Evolutionary conservation across 2,329 filamentous ascomycete species (phyloP).

Genomic region (Cladosporium colombiae): DNA sequence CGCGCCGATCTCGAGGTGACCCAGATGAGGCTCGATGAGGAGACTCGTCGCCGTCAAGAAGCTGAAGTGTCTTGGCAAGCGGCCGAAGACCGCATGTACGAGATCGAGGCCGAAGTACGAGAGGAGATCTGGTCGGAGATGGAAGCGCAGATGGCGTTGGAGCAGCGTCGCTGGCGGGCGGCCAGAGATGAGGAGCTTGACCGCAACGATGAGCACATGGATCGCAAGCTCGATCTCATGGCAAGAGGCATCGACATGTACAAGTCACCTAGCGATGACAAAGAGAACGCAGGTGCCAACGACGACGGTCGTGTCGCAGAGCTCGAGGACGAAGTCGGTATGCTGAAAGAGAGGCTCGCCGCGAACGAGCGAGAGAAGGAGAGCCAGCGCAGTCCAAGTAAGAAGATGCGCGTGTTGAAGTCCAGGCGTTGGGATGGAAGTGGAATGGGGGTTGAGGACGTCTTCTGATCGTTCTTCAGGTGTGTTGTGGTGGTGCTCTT

Average conservation of each 20-base stretch:
- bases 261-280: slow-evolving; percentile 41
- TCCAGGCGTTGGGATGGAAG: slow-evolving; percentile 49
- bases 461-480: slow-evolving; percentile 6
- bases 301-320: slow-evolving; percentile 31
- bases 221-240: slow-evolving; percentile 80
- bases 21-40: slow-evolving; percentile 66
- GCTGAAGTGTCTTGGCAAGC: slow-evolving; percentile 73
- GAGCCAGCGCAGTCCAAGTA: slow-evolving; percentile 45
- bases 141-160: slow-evolving; percentile 72
- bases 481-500: neutral
- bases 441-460: slow-evolving; percentile 35
- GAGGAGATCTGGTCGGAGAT: slow-evolving; percentile 89
- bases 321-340: slow-evolving; percentile 50
- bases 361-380: slow-evolving; percentile 43
- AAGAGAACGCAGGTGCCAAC: slow-evolving; percentile 26
- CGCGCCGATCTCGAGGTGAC: slow-evolving; percentile 75
- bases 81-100: slow-evolving; percentile 64
- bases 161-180: slow-evolving; percentile 78
- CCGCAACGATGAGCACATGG: slow-evolving; percentile 78
- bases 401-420: slow-evolving; percentile 54
- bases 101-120: slow-evolving; percentile 80
- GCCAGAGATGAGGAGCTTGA: slow-evolving; percentile 76
- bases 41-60: slow-evolving; percentile 68
- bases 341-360: slow-evolving; percentile 42
- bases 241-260: slow-evolving; percentile 54